phyloP scores from a whole-genome alignment of 106 monocot genomes.

The Amphibolis antarctica region DNA sequence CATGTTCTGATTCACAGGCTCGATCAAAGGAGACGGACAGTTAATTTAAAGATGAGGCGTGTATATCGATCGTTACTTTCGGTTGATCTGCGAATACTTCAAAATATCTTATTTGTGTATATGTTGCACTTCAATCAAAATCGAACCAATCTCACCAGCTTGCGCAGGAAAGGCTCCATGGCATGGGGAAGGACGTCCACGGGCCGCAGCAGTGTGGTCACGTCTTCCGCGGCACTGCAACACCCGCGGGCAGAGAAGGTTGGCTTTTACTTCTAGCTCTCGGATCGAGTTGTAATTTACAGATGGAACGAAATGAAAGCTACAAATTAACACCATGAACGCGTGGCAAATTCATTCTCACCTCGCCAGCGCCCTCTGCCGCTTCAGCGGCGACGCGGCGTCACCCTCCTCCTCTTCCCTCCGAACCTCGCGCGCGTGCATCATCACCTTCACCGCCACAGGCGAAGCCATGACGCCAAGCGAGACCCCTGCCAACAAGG shows the following conservation, averaged over 20 bases:
- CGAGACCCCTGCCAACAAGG: too few relatives aligned
- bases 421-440: not conserved
- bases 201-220: not conserved
- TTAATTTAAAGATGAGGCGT: too few relatives aligned
- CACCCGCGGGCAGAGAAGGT: too few relatives aligned
- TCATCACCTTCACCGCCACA: not conserved
- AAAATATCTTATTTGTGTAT: not conserved
- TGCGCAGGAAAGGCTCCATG: constrained; percentile 14
- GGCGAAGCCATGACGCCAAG: not conserved
- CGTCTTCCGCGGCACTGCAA: constrained; percentile 5
- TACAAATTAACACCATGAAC: not conserved
- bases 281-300: not conserved
- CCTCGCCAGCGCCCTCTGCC: not conserved
- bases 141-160: constrained; percentile 5
- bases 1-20: too few relatives aligned
- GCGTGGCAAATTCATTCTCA: not conserved
- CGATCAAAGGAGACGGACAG: too few relatives aligned
- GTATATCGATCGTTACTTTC: not conserved
- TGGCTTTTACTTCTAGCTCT: too few relatives aligned
- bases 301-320: not conserved
- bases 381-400: not conserved
- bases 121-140: too few relatives aligned
- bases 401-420: not conserved
- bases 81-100: not conserved
- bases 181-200: not conserved